phyloP scores from a whole-genome alignment of 768 basidiomycete species.

The Chalciporus piperatus region DNA sequence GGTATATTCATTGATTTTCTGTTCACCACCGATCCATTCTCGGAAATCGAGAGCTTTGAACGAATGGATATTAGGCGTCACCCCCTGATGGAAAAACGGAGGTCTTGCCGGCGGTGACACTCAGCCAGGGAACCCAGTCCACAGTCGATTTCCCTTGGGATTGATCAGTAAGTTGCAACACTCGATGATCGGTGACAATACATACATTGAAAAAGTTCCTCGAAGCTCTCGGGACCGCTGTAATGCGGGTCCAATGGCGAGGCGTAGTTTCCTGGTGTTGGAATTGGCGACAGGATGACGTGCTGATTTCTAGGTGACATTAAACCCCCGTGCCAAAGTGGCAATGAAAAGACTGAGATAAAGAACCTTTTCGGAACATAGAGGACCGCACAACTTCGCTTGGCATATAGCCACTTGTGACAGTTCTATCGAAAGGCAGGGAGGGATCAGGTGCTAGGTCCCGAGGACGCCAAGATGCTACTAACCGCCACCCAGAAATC shows the following conservation, averaged over 20 bases:
- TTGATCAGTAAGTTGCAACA: no score
- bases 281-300: constrained; percentile 55
- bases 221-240: constrained; percentile 37
- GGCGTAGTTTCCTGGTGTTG: constrained; percentile 51
- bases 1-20: constrained; percentile 67
- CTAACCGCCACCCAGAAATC: constrained; percentile 80
- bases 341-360: not conserved
- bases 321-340: not conserved
- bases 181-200: not conserved
- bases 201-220: constrained; percentile 46
- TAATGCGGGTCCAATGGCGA: constrained; percentile 41
- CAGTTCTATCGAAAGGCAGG: constrained; percentile 59
- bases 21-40: constrained; percentile 70
- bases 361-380: constrained; percentile 65
- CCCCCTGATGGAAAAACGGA: not conserved
- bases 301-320: constrained; percentile 53
- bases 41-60: constrained; percentile 70
- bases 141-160: constrained; percentile 41
- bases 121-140: constrained; percentile 53
- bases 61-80: constrained; percentile 1
- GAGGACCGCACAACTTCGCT: constrained; percentile 64
- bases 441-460: constrained; percentile 1
- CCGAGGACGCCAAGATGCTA: not conserved
- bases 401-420: constrained; percentile 81
- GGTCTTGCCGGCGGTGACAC: constrained; percentile 47